Base-by-base conservation (phyloP, 352 stramenopile species). In the Peronospora farinosa region DNA sequence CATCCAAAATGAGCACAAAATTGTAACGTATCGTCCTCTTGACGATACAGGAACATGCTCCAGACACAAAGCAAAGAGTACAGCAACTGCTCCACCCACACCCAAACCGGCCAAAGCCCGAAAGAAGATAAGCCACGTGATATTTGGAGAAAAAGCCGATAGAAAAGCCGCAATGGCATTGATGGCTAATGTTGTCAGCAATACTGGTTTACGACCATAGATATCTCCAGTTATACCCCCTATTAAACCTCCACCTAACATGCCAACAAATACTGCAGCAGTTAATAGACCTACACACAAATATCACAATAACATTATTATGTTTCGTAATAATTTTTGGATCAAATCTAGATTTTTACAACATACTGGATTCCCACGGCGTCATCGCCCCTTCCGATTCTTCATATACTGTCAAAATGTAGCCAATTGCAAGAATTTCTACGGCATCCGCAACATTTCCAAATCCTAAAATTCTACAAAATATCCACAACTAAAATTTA, bases 1-100 rank as follows among this genome's bases (percentile, higher is more conserved):
- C 83, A 96, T 96, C 88, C 88, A 96, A 64, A 95, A 96, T 5
- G 74, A 89, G 50, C 86, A 94, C 39, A 96, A 67, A 47, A 92
- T 77, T 11, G 83, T 95, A 12, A 96, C 62, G 47, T 88, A 92
- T 21, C 78, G 69, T 10, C 84, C 86, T 21, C 85, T 73, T 11
- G 69, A 65, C 1, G 65, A 67, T 12, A 82, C 66, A 0, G 86
- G 83, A 0, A 95, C 78, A 38, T 95, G 76, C 52, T 96, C 88
- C 27, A 92, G 67, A 47, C 79, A 92, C 30, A 96, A 63, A 10
- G 86, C 78, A 46, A 96, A 95, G 0, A 95, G 64, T 7, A 74
- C 74, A 1, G 87, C 87, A 11, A 95, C 85, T 12, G 92, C 88
- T 15, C 85, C 86, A 33, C 88, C 88, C 4, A 96, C 88, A 19